A percentile compares a stretch with the other conserved stretches of the same genome.
Evolutionary conservation across 208 protist species (phyloP).

Genomic region (Trypanosoma brucei): DNA sequence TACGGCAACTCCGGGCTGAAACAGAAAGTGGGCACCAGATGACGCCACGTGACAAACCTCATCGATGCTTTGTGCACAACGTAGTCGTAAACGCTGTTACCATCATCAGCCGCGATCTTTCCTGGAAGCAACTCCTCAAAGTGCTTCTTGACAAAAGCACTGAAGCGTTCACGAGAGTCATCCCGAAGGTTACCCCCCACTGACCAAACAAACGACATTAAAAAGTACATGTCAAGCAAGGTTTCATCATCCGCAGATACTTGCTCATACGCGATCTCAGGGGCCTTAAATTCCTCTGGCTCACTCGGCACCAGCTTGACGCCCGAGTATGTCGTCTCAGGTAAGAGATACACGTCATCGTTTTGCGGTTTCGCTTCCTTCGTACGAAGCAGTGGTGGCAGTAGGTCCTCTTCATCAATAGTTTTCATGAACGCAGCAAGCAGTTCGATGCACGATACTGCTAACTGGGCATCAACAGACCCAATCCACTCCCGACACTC

Average conservation of each 20-base stretch:
- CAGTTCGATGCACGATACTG: conserved; percentile 88
- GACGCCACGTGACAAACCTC: conserved; percentile 87
- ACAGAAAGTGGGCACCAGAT: conserved; percentile 89
- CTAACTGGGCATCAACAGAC: conserved; percentile 88
- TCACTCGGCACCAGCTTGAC: conserved; percentile 5
- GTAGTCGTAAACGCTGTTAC: conserved; percentile 89
- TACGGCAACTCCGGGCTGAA: conserved; percentile 84
- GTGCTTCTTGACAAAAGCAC: conserved; percentile 65
- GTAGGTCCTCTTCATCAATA: conserved; percentile 31
- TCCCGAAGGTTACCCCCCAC: conserved; percentile 93
- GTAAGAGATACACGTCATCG: not conserved
- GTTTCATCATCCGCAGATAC: conserved; percentile 47
- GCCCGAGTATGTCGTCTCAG: not conserved
- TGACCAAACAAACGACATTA: conserved; percentile 96
- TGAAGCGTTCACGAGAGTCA: conserved; percentile 82
- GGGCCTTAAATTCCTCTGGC: conserved; percentile 70
- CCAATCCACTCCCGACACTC: conserved; percentile 88
- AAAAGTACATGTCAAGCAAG: conserved; percentile 91
- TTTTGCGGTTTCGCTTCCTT: conserved; percentile 20
- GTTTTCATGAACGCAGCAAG: conserved; percentile 74
- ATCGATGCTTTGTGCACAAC: conserved; percentile 87
- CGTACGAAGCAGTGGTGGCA: conserved; percentile 14
- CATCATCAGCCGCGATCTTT: conserved; percentile 29
- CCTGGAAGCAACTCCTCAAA: conserved; percentile 66
- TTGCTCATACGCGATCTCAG: conserved; percentile 45